Evolutionary conservation across 495 filamentous ascomycete genomes (phyloP).

Genomic region (Penicillium lagena): DNA sequence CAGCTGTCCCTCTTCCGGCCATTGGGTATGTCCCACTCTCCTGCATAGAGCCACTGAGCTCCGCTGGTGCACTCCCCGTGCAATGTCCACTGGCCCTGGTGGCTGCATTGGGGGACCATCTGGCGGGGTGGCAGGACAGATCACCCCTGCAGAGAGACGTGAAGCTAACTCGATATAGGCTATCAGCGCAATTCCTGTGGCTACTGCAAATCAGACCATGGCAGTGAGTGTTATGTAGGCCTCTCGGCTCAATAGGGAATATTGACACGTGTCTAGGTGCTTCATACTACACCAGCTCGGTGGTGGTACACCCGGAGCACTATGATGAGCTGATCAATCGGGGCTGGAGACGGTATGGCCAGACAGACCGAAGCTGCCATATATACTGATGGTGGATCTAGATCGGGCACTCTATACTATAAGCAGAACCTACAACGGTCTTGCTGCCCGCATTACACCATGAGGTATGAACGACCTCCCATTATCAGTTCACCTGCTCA

Average conservation of each 20-base stretch:
- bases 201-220: conserved; percentile 49
- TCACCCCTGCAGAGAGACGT: too few species aligned
- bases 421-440: conserved; percentile 76
- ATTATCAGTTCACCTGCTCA: too few species aligned
- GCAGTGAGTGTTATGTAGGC: conserved; percentile 35
- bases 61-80: conserved; percentile 28
- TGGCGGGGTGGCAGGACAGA: background rate
- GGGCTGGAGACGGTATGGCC: conserved; percentile 74
- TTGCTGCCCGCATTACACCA: conserved; percentile 94
- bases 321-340: conserved; percentile 81
- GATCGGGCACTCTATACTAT: conserved; percentile 79
- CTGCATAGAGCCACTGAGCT: conserved; percentile 32
- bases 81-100: conserved; percentile 29
- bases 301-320: conserved; percentile 58
- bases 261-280: conserved; percentile 51
- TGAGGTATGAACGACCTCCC: conserved; percentile 38
- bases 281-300: conserved; percentile 72
- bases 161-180: conserved; percentile 23
- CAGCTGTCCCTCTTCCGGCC: conserved; percentile 43
- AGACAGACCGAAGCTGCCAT: too few species aligned
- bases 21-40: conserved; percentile 33
- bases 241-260: conserved; percentile 3
- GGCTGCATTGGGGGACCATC: conserved; percentile 3
- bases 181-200: conserved; percentile 48
- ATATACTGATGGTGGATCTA: conserved; percentile 23